phyloP scores from a whole-genome alignment of 2,329 filamentous ascomycete genomes.

The Fusarium begoniae region DNA sequence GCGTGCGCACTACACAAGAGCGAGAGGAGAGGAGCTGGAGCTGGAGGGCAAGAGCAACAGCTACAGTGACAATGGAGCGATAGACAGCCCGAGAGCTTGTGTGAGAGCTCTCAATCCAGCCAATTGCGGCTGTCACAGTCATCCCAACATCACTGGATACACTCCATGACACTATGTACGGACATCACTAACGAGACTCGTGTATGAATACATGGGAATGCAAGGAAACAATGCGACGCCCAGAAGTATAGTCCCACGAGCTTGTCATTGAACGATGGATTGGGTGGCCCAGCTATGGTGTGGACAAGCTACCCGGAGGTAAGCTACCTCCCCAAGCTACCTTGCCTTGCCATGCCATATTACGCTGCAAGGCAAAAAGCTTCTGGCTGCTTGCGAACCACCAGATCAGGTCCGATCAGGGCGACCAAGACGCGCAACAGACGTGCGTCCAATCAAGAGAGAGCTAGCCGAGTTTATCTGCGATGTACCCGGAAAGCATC shows the following conservation, averaged over 20 bases:
- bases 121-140: conserved; percentile 29
- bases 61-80: conserved; percentile 3
- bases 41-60: conserved; percentile 13
- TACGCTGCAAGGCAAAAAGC: conserved; percentile 12
- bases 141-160: conserved; percentile 34
- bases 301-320: conserved; percentile 30
- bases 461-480: neutral
- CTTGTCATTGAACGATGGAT: conserved; percentile 31
- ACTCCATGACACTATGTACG: conserved; percentile 28
- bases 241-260: conserved; percentile 32
- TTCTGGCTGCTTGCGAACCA: conserved; percentile 21
- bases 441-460: conserved; percentile 19
- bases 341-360: neutral
- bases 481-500: conserved; percentile 23
- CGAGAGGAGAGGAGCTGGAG: conserved; percentile 5
- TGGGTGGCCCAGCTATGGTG: conserved; percentile 31
- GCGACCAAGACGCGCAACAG: conserved; percentile 29
- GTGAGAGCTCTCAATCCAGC: conserved; percentile 29
- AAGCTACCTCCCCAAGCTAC: conserved; percentile 3
- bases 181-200: conserved; percentile 30
- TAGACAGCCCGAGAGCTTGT: conserved; percentile 27
- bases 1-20: conserved; percentile 17
- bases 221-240: conserved; percentile 19
- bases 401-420: conserved; percentile 27
- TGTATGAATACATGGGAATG: conserved; percentile 36